Evolutionary conservation across 768 basidiomycete genomes (phyloP), one percentile per base, ranked within the genome.

Genomic region (Paxillus involutus): DNA sequence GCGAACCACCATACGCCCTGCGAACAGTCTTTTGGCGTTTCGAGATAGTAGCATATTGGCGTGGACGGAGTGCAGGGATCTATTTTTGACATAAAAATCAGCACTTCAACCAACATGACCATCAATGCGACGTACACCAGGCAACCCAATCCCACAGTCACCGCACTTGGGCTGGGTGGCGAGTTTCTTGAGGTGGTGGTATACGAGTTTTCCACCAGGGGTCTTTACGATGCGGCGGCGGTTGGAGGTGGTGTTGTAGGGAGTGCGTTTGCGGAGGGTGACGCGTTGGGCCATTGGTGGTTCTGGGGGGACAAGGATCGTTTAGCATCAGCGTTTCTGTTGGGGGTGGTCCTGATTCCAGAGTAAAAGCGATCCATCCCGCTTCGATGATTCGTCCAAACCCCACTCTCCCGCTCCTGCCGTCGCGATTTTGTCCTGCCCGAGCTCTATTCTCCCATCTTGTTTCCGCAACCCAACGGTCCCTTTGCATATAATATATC

Each of bases 231-330:
- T 83, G 64, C 94, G 88, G 71, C 95, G 83, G 71, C 93, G 86
- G 84, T 89, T 94, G 55, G 96, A 98, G 66, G 87, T 86, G 76
- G 97, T 98, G 86, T 97, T 98, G 84, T 99, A 97, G 19, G 94
- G 86, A 63, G 88, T 88, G 73, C 97, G 93, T 78, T 97, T 99
- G 80, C 97, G 90, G 80, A 99, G 93, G 67, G 94, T 97, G 68
- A 99, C 95, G 72, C 97, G 94, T 86, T 98, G 96, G 76, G 93
- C 94, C 96, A 98, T 98, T 76, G 37, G 11, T 41, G 29, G 16
- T 40, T n/a, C 49, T 40, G 39, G 39, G n/a, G n/a, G n/a, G n/a
- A n/a, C n/a, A 40, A 40, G n/a, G 39, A 19, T 40, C 10, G 10
- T 40, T 40, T 40, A 40, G 37, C 6, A n/a, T 39, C 37, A 39